These are phyloP conservation scores for Hyaloscypha variabilis DNA, from an alignment of 495 filamentous ascomycete genomes.

Conservation along the genomic window DNA sequence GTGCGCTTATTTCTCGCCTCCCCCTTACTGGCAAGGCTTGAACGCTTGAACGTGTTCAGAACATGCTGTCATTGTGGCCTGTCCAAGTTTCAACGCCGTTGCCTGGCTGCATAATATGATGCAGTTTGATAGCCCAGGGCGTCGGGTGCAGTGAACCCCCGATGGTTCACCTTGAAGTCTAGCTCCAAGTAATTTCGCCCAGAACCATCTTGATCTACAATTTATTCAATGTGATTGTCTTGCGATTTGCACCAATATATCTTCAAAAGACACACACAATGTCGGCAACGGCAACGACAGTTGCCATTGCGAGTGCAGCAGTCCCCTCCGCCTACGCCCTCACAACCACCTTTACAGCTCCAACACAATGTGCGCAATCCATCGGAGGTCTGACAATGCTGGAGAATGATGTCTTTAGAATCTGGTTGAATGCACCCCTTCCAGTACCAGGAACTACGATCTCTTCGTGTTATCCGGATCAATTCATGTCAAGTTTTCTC, in stretches of 20 bases:
- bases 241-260: background rate
- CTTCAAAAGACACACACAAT: background rate
- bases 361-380: slow-evolving; percentile 25
- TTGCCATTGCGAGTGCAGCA: slow-evolving; percentile 18
- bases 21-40: background rate
- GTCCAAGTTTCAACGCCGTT: background rate
- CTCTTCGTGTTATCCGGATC: slow-evolving; percentile 24
- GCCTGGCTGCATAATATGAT: background rate
- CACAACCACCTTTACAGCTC: slow-evolving; percentile 31
- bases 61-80: background rate
- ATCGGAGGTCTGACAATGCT: slow-evolving; percentile 29
- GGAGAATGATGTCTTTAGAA: slow-evolving; percentile 18
- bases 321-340: slow-evolving; percentile 25
- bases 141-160: background rate
- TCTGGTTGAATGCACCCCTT: slow-evolving; percentile 30
- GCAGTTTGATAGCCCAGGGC: background rate
- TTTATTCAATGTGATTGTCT: background rate
- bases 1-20: background rate
- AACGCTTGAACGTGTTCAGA: background rate
- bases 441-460: slow-evolving; percentile 28
- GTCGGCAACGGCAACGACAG: slow-evolving; percentile 4
- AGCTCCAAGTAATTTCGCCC: background rate
- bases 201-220: background rate
- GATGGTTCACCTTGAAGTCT: background rate
- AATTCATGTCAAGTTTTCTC: slow-evolving; percentile 21